phyloP scores from a whole-genome alignment of 129 eudicot genomes.

The Escallonia rubra region DNA sequence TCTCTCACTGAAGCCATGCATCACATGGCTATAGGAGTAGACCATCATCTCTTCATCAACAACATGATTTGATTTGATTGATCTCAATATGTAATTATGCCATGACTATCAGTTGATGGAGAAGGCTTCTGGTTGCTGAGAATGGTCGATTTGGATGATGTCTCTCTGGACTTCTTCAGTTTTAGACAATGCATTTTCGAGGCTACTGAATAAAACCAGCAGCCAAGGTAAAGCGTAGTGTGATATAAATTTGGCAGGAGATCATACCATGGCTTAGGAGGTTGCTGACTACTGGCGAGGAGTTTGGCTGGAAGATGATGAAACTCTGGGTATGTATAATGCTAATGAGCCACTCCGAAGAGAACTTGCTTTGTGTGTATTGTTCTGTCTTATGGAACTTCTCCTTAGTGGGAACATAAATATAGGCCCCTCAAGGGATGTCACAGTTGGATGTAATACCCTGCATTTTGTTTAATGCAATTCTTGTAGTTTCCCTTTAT shows the following conservation, averaged over 20 bases:
- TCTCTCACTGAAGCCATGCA: conserved; percentile 36
- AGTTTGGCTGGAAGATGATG: too few species aligned
- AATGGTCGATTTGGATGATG: conserved; percentile 41
- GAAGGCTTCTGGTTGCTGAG: conserved; percentile 30
- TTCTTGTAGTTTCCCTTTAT: too few species aligned
- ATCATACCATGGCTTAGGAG: conserved; percentile 9
- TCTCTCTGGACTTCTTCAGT: conserved; percentile 20
- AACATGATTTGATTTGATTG: conserved; percentile 12
- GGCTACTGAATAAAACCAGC: conserved; percentile 6
- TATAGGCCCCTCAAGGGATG: too few species aligned
- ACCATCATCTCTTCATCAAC: conserved; percentile 15
- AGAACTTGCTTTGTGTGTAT: too few species aligned
- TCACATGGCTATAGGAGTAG: conserved; percentile 29
- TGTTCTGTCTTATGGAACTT: too few species aligned
- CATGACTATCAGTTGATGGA: conserved; percentile 31
- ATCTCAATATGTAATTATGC: conserved; percentile 23
- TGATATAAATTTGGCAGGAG: background rate
- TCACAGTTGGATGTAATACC: too few species aligned
- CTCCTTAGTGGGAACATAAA: too few species aligned
- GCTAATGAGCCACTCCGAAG: too few species aligned
- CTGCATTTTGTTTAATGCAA: too few species aligned
- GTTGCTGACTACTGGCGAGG: background rate
- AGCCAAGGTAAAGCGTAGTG: conserved; percentile 2
- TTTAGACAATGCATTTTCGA: conserved; percentile 1
- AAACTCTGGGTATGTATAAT: too few species aligned